Base-by-base conservation (phyloP, 2,329 filamentous ascomycete species). In the Aspergillus caelatus region DNA sequence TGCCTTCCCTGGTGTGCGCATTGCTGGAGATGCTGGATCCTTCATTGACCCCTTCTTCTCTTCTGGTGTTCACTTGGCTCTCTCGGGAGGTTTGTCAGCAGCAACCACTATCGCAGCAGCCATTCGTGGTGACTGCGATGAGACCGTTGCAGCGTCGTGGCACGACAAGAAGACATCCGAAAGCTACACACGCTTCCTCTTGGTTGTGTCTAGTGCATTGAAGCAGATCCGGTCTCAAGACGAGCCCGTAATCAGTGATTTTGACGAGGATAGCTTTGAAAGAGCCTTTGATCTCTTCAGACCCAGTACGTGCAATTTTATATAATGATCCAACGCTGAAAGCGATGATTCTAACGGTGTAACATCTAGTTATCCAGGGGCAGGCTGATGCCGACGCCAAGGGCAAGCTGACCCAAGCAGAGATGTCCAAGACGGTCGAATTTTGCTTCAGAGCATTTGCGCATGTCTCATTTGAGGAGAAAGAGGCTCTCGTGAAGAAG, bases 21-120 rank as follows among this genome's bases (percentile, higher is more conserved):
- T 83, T n/a, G 76, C 71, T 6, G 82, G 82, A 1, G 82, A 84
- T 61, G 82, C 82, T 0, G 82, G 80, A 2, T 79, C 75, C 63
- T 84, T 84, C 62, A 82, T 84, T 65, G 81, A 84, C 61, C 81
- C 81, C 0, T 79, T 75, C 64, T 85, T 84, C 71, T 82, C 79
- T 0, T 84, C 81, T 0, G 82, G 82, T 9, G 76, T 82, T 4
- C 82, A 85, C 62, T 71, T 84, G 1, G 82, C 83, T 3, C 45
- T 84, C 0, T 60, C 72, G 1, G 71, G 77, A 14, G 82, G 74
- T 6, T 75, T 85, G 0, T 80, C 82, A 0, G 82, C 83, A 0
- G 82, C 81, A 2, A 72, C 71, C 1, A 81, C 82, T 0, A 82
- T 84, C 26, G 34, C 23, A 6, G 62, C 62, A 1, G 36, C 58